Base-by-base conservation (phyloP, 225 moss, liverwort and hornwort species). In the Polytrichum commune region DNA sequence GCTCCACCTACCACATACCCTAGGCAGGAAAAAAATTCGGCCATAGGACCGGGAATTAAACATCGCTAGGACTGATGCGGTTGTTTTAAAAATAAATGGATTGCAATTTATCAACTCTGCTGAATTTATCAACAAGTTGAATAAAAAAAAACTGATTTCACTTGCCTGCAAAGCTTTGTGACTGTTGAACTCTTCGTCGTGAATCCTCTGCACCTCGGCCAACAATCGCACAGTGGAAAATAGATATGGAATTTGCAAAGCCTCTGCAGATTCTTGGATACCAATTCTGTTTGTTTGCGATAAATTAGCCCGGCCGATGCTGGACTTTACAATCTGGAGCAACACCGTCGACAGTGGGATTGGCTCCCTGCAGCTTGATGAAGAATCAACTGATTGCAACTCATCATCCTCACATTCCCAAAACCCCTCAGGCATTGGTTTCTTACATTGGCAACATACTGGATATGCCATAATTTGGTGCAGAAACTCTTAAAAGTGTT, bases 131-230 rank as follows among this genome's bases (percentile, higher is more conserved):
- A 26, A n/a, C 26, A 61, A 61, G n/a, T 26, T 61, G 60, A 61
- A 7, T 46, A 13, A 46, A 65, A 46, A 65, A 29, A 6, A 63
- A 81, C 9, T 35, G 9, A 35, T 9, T 9, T 35, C 9, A 35
- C 35, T 64, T 80, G 68, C 88, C 84, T 88, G 79, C 67, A 82
- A 38, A 28, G 84, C 88, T 58, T 75, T 77, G 27, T 62, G 55
- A 57, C 67, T 70, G 71, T 82, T 73, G 62, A 88, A 84, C 8
- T 28, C 79, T 69, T 82, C 79, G 8, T 65, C 72, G 25, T 75
- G 79, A 29, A 82, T 8, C 71, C 73, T 74, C 75, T 73, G 79
- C 54, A 77, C 69, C 71, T 73, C 71, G 3, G 77, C 74, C 60
- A 60, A 73, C 32, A 84, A 71, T 5, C 73, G 68, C 56, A 64